phyloP scores from a whole-genome alignment of 208 protist genomes.

The Phytomonas sp. region DNA sequence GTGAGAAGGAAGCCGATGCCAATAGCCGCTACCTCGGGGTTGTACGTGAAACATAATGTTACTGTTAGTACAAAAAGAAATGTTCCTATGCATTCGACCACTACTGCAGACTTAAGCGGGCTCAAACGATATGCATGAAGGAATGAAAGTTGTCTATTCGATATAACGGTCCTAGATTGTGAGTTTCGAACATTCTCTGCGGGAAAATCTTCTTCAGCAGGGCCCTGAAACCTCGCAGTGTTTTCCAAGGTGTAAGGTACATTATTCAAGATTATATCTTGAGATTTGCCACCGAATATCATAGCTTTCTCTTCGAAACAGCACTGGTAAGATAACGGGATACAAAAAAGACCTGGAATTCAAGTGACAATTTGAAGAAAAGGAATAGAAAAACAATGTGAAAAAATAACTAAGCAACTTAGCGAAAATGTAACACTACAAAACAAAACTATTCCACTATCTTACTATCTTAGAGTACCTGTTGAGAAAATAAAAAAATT shows the following conservation, averaged over 20 bases:
- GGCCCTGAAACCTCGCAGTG: not conserved
- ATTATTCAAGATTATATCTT: not conserved
- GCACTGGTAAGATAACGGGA: not conserved
- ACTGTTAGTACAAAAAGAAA: conserved; percentile 77
- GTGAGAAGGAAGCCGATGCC: conserved; percentile 68
- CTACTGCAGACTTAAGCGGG: conserved; percentile 51
- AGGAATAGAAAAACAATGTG: not conserved
- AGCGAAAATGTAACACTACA: not conserved
- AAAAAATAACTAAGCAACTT: not conserved
- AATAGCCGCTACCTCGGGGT: conserved; percentile 61
- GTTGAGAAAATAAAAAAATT: not conserved
- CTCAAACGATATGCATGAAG: conserved; percentile 45
- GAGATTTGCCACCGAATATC: not conserved
- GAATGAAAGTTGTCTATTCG: conserved; percentile 29
- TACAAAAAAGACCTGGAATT: not conserved
- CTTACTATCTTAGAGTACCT: not conserved
- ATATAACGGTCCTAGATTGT: not conserved
- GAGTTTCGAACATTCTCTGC: not conserved
- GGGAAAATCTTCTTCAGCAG: not conserved
- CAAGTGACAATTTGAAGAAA: not conserved
- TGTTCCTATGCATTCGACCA: conserved; percentile 76
- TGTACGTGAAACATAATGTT: conserved; percentile 42
- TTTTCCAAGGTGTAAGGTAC: not conserved
- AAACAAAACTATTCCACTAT: not conserved
- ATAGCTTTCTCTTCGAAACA: not conserved